These are phyloP conservation scores for Cercophora newfieldiana DNA, from an alignment of 495 filamentous ascomycete genomes.

Conservation along the genomic window DNA sequence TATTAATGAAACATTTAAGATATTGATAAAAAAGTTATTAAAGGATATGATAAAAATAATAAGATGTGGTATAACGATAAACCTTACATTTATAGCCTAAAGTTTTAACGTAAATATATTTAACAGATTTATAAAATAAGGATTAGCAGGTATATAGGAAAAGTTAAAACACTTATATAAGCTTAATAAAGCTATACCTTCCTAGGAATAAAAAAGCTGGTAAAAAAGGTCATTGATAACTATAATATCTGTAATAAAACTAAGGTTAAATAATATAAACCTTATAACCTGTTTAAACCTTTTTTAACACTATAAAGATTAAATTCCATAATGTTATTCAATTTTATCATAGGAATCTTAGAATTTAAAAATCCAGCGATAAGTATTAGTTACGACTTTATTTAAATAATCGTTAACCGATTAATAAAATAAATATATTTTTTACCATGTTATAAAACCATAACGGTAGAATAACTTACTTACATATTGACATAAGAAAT, in stretches of 20 bases:
- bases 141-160: neutral
- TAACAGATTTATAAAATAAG: neutral
- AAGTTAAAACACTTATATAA: neutral
- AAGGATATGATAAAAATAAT: neutral
- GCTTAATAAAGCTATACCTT: neutral
- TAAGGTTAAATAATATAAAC: neutral
- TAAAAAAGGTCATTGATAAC: neutral
- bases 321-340: neutral
- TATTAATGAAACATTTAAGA: neutral
- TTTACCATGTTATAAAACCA: neutral
- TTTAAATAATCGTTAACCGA: neutral
- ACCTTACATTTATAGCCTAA: neutral
- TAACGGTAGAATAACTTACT: conserved; percentile 1
- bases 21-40: neutral
- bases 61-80: neutral
- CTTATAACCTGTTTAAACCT: neutral
- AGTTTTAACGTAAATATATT: neutral
- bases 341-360: neutral
- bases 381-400: neutral
- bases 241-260: neutral
- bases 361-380: neutral
- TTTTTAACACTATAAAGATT: too few species aligned
- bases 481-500: neutral
- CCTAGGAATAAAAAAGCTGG: neutral
- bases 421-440: neutral